Percentiles rank a stretch among this genome's conserved stretches.
Conservation (phyloP, 768 basidiomycete species). For the Cystofilobasidium bisporidii region DNA sequence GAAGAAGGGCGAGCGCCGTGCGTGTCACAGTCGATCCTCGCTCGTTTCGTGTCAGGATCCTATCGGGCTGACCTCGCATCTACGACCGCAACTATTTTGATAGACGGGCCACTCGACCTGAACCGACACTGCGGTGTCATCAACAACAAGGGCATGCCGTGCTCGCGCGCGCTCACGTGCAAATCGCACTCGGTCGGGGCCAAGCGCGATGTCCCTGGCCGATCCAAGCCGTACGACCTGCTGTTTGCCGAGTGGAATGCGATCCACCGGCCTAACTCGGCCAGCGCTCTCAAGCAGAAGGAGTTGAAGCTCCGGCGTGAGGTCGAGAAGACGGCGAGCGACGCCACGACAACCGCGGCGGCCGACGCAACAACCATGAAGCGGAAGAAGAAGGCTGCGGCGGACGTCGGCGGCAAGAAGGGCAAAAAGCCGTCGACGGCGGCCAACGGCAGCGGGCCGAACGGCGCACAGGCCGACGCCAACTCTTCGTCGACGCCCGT, state of each 20-base stretch:
- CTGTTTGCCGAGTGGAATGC: constrained; percentile 73
- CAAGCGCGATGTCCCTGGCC: constrained; percentile 81
- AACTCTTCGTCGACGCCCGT: not conserved
- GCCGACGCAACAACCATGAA: not conserved
- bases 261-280: constrained; percentile 36
- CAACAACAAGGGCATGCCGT: constrained; percentile 85
- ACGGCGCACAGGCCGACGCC: not conserved
- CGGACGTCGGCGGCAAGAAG: constrained; percentile 2
- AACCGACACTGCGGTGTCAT: constrained; percentile 94
- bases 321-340: not conserved
- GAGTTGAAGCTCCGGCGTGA: not conserved
- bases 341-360: not conserved
- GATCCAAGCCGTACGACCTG: constrained; percentile 72
- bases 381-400: not conserved
- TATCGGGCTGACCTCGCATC: not conserved
- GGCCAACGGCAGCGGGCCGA: not conserved
- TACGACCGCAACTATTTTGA: too few species aligned
- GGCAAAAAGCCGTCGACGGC: not conserved
- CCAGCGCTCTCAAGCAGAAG: constrained; percentile 11
- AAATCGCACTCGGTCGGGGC: constrained; percentile 97
- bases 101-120: constrained; percentile 56
- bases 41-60: not conserved
- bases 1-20: constrained; percentile 59
- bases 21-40: constrained; percentile 2
- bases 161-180: constrained; percentile 90